phyloP scores from a whole-genome alignment of 2,329 filamentous ascomycete genomes.

The Fusarium staphyleae region DNA sequence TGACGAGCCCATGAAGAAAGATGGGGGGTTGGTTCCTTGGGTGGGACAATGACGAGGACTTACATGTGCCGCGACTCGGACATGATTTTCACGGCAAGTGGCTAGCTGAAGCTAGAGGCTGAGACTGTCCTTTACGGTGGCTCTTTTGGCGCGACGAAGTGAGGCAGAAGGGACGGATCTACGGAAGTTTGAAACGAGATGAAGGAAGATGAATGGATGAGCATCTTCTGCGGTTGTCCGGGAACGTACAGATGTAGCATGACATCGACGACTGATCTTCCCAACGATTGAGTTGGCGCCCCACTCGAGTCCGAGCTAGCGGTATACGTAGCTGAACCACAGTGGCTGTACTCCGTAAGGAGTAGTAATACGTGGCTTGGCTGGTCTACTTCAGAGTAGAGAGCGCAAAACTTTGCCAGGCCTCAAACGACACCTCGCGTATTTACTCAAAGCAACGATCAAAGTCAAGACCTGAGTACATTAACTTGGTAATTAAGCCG shows the following conservation, averaged over 20 bases:
- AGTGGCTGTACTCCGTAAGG: conserved; percentile 6
- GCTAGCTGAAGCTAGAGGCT: conserved; percentile 17
- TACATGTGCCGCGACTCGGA: conserved; percentile 46
- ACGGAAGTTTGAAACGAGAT: conserved; percentile 21
- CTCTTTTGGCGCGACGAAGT: not conserved
- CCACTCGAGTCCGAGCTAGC: conserved; percentile 20
- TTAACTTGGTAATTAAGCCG: no score
- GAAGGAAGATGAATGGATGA: conserved; percentile 27
- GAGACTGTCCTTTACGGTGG: not conserved
- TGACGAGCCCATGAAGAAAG: conserved; percentile 35
- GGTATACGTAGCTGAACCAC: not conserved
- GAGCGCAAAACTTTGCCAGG: no score
- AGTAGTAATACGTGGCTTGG: not conserved
- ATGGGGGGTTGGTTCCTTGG: conserved; percentile 30
- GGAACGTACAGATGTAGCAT: conserved; percentile 28
- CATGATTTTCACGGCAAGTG: conserved; percentile 30
- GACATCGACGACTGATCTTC: conserved; percentile 34
- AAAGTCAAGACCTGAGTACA: no score
- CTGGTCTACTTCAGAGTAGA: no score
- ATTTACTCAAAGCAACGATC: no score
- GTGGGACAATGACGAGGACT: conserved; percentile 40
- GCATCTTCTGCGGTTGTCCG: conserved; percentile 22
- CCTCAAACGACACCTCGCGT: no score
- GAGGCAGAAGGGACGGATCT: conserved; percentile 17
- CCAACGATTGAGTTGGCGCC: conserved; percentile 36